Percentiles rank a stretch among this genome's conserved stretches.
Evolutionary conservation across 2,329 filamentous ascomycete species (phyloP).

Genomic region (Zymoseptoria ardabiliae): DNA sequence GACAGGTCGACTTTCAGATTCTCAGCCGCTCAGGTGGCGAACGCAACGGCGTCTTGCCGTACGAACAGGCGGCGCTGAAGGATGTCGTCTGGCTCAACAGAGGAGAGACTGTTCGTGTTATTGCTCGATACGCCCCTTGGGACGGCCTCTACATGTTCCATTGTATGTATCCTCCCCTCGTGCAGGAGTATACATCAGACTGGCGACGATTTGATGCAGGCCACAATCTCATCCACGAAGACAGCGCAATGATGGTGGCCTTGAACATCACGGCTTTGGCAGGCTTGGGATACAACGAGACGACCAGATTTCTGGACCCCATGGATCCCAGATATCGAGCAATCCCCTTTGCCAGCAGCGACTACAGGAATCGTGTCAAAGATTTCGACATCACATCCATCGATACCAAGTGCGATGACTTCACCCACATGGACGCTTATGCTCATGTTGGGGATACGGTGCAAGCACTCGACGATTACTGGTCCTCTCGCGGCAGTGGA

Average conservation of each 20-base stretch:
- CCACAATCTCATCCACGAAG: constrained; percentile 32
- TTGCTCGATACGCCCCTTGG: constrained; percentile 45
- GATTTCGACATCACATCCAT: background rate
- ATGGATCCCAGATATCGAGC: background rate
- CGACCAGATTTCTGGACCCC: background rate
- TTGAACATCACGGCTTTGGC: constrained; percentile 31
- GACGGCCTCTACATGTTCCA: constrained; percentile 36
- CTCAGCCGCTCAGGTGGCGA: constrained; percentile 39
- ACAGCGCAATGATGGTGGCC: constrained; percentile 33
- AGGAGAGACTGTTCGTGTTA: constrained; percentile 42
- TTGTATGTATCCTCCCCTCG: background rate
- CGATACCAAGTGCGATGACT: background rate
- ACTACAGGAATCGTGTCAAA: background rate
- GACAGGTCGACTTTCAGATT: constrained; percentile 50
- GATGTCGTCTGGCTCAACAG: constrained; percentile 48
- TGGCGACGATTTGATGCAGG: constrained; percentile 36
- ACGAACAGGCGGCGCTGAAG: constrained; percentile 48
- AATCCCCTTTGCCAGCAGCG: background rate
- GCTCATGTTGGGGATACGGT: background rate
- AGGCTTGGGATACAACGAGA: constrained; percentile 16
- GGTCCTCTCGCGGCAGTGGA: background rate
- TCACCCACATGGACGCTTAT: background rate
- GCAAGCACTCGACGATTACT: background rate
- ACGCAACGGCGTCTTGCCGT: constrained; percentile 36
- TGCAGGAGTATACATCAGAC: no score